These are phyloP conservation scores for Erodium maritimum DNA, from an alignment of 345 rosid genomes.

Conservation along the genomic window DNA sequence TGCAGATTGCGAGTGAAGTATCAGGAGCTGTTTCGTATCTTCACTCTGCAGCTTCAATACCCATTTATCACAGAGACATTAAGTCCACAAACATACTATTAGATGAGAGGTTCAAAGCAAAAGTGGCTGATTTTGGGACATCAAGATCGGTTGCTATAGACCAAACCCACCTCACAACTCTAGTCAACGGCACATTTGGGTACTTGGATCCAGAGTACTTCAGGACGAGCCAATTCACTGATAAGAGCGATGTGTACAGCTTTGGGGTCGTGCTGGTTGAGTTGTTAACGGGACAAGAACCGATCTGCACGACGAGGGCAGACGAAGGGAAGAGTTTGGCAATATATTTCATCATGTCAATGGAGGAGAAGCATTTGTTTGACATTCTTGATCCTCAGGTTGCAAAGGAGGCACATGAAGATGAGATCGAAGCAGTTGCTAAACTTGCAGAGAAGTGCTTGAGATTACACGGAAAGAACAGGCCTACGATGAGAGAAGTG, in stretches of 20 bases:
- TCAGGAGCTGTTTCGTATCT: background rate
- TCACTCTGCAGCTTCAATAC: background rate
- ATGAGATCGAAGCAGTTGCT: background rate
- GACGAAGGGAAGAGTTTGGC: background rate
- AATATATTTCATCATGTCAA: background rate
- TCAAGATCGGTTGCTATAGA: background rate
- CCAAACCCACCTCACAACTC: background rate
- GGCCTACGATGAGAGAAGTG: slow-evolving; percentile 1
- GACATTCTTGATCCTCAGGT: background rate
- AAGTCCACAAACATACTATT: slow-evolving; percentile 1
- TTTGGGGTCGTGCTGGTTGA: slow-evolving; percentile 1
- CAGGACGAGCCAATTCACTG: background rate
- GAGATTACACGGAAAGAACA: background rate
- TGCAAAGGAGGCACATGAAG: background rate
- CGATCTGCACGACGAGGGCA: background rate
- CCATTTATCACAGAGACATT: background rate
- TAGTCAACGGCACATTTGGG: background rate
- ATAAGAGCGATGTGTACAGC: slow-evolving; percentile 3
- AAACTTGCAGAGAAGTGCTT: background rate
- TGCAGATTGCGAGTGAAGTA: background rate
- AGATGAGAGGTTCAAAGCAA: slow-evolving; percentile 1
- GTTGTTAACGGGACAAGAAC: background rate
- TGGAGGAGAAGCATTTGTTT: background rate
- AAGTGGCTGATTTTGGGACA: slow-evolving; percentile 1
- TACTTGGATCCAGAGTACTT: slow-evolving; percentile 1